Base-by-base conservation (phyloP, 1,284 basidiomycete genomes). In the Chiua sp. region DNA sequence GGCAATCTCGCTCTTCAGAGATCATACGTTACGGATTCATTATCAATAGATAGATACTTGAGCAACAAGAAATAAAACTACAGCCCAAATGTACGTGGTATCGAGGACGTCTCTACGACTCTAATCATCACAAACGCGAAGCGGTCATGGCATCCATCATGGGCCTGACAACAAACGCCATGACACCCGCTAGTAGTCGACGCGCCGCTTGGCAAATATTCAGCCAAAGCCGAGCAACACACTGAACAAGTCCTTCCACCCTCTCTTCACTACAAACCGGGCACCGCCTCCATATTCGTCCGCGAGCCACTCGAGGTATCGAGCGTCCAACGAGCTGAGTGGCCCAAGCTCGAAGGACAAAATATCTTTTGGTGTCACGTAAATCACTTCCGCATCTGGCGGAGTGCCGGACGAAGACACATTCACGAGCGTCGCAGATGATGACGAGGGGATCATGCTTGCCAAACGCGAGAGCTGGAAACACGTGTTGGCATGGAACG, bases 291-390 rank as follows among this genome's bases (percentile, higher is more conserved):
- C 84, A 62, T 89, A 90, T 71, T 90, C 88, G 51, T 81, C 80
- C 3, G 79, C 84, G 15, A 93, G 77, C 90, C 90, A 92, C 69
- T 90, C 89, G 26, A 92, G 75, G 69, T 92, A 92, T 47, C 78
- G 78, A 26, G 82, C 86, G 65, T 93, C 91, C 50, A 87, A 69
- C 12, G 78, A 77, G 66, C 90, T 93, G 61, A 91, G 75, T 13
- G 90, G 87, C 3, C 89, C 87, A 1, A 93, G 80, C 68, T 90
- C 89, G 52, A 93, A 87, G 22, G 84, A 78, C 20, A 85, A 60
- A 10, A 93, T 76, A 60, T 92, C 90, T 66, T 81, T 85, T 12
- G 88, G 83, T 3, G 83, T 79, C 32, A 83, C 62, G 50, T 65
- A 72, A 60, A 71, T 57, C 46, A 65, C 56, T 35, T 66, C 65